Evolutionary conservation across 177 flowering plant species (phyloP), one percentile per base, ranked within the genome.

Genomic region (Vitis hybrid): DNA sequence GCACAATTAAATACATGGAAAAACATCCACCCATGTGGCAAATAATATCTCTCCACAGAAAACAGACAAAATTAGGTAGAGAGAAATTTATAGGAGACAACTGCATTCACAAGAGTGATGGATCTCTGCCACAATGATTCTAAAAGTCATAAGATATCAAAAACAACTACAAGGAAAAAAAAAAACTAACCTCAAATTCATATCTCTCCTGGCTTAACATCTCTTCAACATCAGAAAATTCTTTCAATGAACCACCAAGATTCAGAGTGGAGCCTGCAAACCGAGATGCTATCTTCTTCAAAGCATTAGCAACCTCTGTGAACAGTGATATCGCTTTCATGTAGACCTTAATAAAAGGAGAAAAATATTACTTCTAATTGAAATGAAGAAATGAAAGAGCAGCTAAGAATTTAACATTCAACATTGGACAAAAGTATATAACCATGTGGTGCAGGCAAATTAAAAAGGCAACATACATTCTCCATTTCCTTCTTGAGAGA

Each of bases 141-240:
- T 7, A 40, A 40, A 40, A 40, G 45, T 40, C 9, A 56, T n/a
- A 15, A 9, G 9, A 12, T 17, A 18, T 12, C 65, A 40, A 60
- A 66, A 2, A 15, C 17, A 17, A 21, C 10, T 17, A 11, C 30
- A 19, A n/a, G 52, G 14, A 17, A 32, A 48, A 21, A 45, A 45
- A n/a, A 51, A 32, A 72, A 67, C 88, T 68, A 61, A 96, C 99
- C 98, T 94, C 94, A 80, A 89, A 93, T 32, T 82, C 91, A 60
- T 75, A 67, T 69, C 72, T 81, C 75, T 96, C 99, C 73, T 72
- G 74, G 79, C 68, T 82, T 76, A 96, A 62, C 87, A 92, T 85
- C 63, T 86, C 85, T 73, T 87, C 87, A 73, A 89, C 67, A 64
- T 87, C 87, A 70, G 82, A 74, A 52, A 93, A 77, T 56, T 79